phyloP scores from a whole-genome alignment of 140 eudicot genomes.

The Ambrosia hybrid region DNA sequence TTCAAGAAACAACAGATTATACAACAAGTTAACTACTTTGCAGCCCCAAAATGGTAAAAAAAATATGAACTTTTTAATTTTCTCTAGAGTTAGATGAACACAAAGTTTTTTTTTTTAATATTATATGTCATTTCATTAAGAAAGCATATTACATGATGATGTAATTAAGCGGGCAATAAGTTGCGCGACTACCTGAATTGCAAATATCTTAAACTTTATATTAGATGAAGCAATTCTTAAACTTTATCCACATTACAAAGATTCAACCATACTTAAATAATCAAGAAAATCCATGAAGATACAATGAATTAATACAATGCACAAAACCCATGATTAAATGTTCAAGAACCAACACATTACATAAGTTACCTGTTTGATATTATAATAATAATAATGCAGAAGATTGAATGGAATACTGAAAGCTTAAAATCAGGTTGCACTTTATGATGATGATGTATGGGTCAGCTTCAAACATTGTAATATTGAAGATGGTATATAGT shows the following conservation, averaged over 20 bases:
- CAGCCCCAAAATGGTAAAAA: too few relatives aligned
- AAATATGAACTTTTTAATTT: too few relatives aligned
- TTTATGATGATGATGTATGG: constrained; percentile 1
- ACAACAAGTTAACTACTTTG: too few relatives aligned
- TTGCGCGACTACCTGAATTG: too few relatives aligned
- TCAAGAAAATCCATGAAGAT: constrained; percentile 10
- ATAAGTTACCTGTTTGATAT: constrained; percentile 19
- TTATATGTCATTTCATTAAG: too few relatives aligned
- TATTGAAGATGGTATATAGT: neutral
- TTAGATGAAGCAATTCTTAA: too few relatives aligned
- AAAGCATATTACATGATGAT: too few relatives aligned
- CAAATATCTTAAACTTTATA: too few relatives aligned
- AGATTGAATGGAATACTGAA: neutral
- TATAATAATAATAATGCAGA: neutral
- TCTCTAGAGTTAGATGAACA: too few relatives aligned
- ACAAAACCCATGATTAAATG: constrained; percentile 4
- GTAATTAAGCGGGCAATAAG: too few relatives aligned
- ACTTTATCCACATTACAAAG: neutral
- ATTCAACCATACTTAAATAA: neutral
- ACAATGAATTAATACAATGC: neutral
- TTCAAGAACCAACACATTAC: constrained; percentile 11
- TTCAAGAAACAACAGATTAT: too few relatives aligned
- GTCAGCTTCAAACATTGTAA: constrained; percentile 25
- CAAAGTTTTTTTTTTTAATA: too few relatives aligned
- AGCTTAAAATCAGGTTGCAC: constrained; percentile 1